phyloP scores from a whole-genome alignment of 2,329 filamentous ascomycete genomes.

The Monosporascus sp. region DNA sequence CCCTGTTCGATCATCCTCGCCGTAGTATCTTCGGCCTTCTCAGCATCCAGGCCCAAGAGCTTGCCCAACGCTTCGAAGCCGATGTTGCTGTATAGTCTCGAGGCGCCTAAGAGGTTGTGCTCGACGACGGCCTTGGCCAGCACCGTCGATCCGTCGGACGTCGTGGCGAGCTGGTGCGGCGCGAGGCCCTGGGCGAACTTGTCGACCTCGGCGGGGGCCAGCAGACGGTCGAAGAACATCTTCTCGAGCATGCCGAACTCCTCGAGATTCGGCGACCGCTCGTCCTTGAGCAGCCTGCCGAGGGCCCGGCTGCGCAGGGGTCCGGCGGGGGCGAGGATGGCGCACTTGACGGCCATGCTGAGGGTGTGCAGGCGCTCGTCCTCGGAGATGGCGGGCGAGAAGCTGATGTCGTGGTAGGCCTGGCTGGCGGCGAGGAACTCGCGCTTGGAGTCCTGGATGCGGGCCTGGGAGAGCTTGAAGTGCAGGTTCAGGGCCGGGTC shows the following conservation, averaged over 20 bases:
- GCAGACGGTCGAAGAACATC: slow-evolving; percentile 88
- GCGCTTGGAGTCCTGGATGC: slow-evolving; percentile 86
- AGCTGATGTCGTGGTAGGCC: slow-evolving; percentile 83
- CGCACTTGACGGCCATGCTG: slow-evolving; percentile 83
- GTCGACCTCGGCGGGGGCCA: slow-evolving; percentile 76
- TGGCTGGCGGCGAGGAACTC: slow-evolving; percentile 84
- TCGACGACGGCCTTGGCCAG: slow-evolving; percentile 91
- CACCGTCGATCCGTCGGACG: slow-evolving; percentile 86
- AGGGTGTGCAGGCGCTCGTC: slow-evolving; percentile 81
- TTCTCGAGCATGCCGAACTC: slow-evolving; percentile 92
- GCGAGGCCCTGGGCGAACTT: slow-evolving; percentile 77
- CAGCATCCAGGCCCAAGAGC: slow-evolving; percentile 72
- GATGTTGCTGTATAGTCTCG: slow-evolving; percentile 74
- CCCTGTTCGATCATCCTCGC: slow-evolving; percentile 96
- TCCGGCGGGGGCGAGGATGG: slow-evolving; percentile 86
- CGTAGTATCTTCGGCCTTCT: slow-evolving; percentile 85
- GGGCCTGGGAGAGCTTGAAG: slow-evolving; percentile 87
- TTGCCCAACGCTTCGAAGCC: slow-evolving; percentile 68
- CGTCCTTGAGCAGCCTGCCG: slow-evolving; percentile 87
- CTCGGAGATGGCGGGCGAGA: slow-evolving; percentile 74
- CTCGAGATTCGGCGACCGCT: slow-evolving; percentile 67
- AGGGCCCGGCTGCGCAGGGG: slow-evolving; percentile 76
- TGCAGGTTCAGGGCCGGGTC: slow-evolving; percentile 73
- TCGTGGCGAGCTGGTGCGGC: slow-evolving; percentile 86
- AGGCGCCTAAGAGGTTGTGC: slow-evolving; percentile 88